Base-by-base conservation (phyloP, 495 filamentous ascomycete genomes). In the Lepraria neglecta region DNA sequence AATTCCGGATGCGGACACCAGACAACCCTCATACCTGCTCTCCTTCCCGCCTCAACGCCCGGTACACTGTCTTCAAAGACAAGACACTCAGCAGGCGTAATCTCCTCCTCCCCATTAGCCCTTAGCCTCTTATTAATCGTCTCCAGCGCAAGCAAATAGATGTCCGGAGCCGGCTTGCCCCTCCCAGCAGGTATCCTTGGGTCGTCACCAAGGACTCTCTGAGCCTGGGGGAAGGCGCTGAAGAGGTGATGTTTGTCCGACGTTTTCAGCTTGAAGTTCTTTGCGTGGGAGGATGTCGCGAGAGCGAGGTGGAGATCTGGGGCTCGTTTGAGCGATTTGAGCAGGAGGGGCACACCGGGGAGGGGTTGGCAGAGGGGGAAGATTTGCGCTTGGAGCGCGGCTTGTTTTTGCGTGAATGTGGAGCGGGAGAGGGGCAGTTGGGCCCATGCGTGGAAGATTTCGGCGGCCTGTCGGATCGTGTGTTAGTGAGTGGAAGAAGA, bases 61-160 rank as follows among this genome's bases (percentile, higher is more conserved):
- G 90, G 89, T 4, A 97, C 92, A 28, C 84, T 86, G 71, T 99
- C 94, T 72, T 99, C 94, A 68, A 99, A 97, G 0, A 99, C 94
- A 10, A 99, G 77, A 72, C 92, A 97, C 71, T 99, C 94, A 65
- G 87, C 87, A 0, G 91, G 89, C 52, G 66, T 77, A 46, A 99
- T 85, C 64, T 87, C 84, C 38, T 71, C 67, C 53, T 74, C 71
- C 69, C 92, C 84, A 0, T 84, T 85, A 14, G 61, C 67, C 1
- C 81, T 71, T 14, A 94, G 69, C 9, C 80, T 82, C 3, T 77
- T 77, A 72, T 99, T 99, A 67, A 99, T 87, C 1, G 84, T 88
- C 74, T 89, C 77, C 52, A 99, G 74, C 0, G 95, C 95, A 1
- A 97, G 73, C 15, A 95, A 74, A 69, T 94, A 99, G 68, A 99